These are phyloP conservation scores for Cenchrus americanus DNA, from an alignment of 176 grass and related monocot genomes.

Conservation along the genomic window DNA sequence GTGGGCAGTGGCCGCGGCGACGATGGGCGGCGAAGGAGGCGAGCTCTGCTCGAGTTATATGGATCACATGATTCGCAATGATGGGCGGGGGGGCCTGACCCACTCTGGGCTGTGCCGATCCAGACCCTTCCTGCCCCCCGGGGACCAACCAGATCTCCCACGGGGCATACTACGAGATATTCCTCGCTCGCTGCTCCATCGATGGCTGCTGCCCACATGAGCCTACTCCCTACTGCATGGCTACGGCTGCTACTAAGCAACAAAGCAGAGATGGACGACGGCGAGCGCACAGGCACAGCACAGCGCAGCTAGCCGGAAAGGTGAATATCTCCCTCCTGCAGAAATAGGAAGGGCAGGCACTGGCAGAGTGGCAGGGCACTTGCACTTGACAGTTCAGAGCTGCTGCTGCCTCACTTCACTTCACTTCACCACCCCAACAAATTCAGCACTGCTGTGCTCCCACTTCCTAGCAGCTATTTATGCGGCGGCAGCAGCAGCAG, in stretches of 20 bases:
- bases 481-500: slow-evolving; percentile 20
- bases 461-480: slow-evolving; percentile 7
- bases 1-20: neutral
- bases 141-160: slow-evolving; percentile 48
- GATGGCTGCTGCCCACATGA: slow-evolving; percentile 1
- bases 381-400: neutral
- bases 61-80: slow-evolving; percentile 59
- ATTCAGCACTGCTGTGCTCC: slow-evolving; percentile 19
- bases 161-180: slow-evolving; percentile 30
- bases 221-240: neutral
- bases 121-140: slow-evolving; percentile 41
- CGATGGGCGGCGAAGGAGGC: no score
- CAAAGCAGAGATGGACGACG: neutral
- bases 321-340: no score
- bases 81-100: slow-evolving; percentile 39
- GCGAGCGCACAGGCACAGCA: neutral
- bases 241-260: no score
- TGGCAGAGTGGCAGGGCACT: no score
- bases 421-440: slow-evolving; percentile 23
- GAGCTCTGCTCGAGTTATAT: slow-evolving; percentile 36
- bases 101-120: slow-evolving; percentile 48
- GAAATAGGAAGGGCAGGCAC: neutral
- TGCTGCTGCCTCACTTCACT: neutral
- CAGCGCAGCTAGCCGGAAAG: neutral
- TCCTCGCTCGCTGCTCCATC: neutral